Evolutionary conservation across 2,329 filamentous ascomycete species (phyloP), one percentile per base, ranked within the genome.

Genomic region (Diaporthe velutina): DNA sequence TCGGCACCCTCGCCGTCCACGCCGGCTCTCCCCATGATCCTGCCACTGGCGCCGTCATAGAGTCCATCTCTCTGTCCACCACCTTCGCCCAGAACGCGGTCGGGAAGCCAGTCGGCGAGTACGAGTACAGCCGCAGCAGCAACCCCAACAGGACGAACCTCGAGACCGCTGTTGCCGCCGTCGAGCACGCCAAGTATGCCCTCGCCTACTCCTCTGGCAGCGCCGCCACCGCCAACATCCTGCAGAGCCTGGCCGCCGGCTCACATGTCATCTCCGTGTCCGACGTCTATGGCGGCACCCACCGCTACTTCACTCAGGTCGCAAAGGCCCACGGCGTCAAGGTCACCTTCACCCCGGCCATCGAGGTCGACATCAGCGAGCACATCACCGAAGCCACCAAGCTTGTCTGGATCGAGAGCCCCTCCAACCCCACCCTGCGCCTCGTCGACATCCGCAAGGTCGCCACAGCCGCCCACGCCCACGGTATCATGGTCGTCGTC

Each of bases 281-380:
- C 60, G 97, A 99, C 84, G 96, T 99, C 80, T 99, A 99, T 84
- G 97, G 97, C 79, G 97, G 97, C 79, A 99, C 97, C 55, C 97
- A 99, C 87, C 91, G 97, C 81, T 99, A 99, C 88, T 99, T 99
- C 88, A 99, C 97, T 78, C 96, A 98, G 86, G 97, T 98, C 68
- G 97, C 97, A 74, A 92, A 95, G 80, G 95, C 97, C 35, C 97
- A 99, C 84, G 95, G 96, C 80, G 95, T 99, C 72, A 92, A 94
- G 79, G 97, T 98, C 76, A 98, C 96, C 67, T 99, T 99, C 85
- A 96, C 95, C 7, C 95, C 95, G 13, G 93, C 93, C 85, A 97
- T 99, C 81, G 96, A 98, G 86, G 88, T 95, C 77, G 95, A 98
- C 82, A 93, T 98, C 79, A 90, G 90, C 78, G 90, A 93, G 79